Evolutionary conservation across 495 filamentous ascomycete genomes (phyloP).

Genomic region (Trichoderma gamsii): DNA sequence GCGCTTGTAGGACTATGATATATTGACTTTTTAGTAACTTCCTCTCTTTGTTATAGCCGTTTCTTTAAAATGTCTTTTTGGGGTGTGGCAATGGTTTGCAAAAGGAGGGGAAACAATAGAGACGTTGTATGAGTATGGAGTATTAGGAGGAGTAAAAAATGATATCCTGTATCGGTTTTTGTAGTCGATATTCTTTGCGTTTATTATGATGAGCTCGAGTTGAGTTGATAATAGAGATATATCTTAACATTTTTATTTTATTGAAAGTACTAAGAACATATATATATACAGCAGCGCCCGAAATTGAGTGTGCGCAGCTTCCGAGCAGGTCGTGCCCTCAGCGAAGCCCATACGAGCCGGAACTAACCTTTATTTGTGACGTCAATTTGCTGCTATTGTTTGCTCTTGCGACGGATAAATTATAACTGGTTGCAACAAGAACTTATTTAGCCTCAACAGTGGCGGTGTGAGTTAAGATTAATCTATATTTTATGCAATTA

Average conservation of each 20-base stretch:
- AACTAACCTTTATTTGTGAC: too few species aligned
- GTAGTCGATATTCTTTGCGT: neutral
- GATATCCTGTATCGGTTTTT: neutral
- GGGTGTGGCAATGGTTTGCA: neutral
- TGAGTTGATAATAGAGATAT: too few species aligned
- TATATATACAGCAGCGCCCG: too few species aligned
- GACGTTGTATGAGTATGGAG: neutral
- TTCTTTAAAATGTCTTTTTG: neutral
- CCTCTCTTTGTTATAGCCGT: neutral
- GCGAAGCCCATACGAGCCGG: too few species aligned
- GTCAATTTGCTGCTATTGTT: constrained; percentile 21
- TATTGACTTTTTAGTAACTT: neutral
- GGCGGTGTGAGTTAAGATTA: constrained; percentile 13
- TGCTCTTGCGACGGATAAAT: constrained; percentile 21
- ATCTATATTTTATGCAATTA: neutral
- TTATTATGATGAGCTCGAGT: neutral
- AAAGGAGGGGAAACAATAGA: neutral
- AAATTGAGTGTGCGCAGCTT: too few species aligned
- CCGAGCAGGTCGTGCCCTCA: too few species aligned
- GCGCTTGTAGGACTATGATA: neutral
- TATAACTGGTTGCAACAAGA: constrained; percentile 28
- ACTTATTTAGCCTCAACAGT: constrained; percentile 21
- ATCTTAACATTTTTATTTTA: too few species aligned
- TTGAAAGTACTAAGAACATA: too few species aligned
- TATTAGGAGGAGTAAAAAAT: neutral